These are phyloP conservation scores for Apophysomyces elegans DNA, from an alignment of 371 early-diverging fungal species.

Conservation along the genomic window DNA sequence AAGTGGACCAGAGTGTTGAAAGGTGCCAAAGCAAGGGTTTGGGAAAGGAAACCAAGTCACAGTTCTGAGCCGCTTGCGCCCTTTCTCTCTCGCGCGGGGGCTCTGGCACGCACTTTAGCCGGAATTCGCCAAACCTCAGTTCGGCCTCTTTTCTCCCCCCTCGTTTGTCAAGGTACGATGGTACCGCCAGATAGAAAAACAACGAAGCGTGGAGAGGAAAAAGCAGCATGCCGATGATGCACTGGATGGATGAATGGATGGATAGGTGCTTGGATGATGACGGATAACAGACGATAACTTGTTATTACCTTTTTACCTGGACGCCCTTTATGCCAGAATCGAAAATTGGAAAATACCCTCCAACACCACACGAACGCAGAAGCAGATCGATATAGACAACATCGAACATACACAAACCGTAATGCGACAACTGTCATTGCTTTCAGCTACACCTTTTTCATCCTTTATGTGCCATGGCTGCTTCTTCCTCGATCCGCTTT, in stretches of 20 bases:
- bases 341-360: too few species aligned
- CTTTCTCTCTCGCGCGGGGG: not conserved
- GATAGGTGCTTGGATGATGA: not conserved
- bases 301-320: too few species aligned
- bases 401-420: too few species aligned
- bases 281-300: too few species aligned
- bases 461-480: not conserved
- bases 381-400: too few species aligned
- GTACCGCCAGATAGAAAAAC: not conserved
- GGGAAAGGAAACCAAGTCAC: not conserved
- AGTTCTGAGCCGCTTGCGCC: not conserved
- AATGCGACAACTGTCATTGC: too few species aligned
- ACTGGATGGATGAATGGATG: not conserved
- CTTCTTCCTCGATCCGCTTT: not conserved
- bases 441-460: not conserved
- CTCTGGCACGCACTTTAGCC: not conserved
- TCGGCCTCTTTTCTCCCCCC: constrained; percentile 5
- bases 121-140: not conserved
- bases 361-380: too few species aligned
- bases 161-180: constrained; percentile 10
- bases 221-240: not conserved
- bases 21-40: not conserved
- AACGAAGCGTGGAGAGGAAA: not conserved
- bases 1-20: not conserved
- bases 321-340: too few species aligned